Conservation (phyloP, 2,329 filamentous ascomycete genomes). For the Sporothrix brasiliensis region DNA sequence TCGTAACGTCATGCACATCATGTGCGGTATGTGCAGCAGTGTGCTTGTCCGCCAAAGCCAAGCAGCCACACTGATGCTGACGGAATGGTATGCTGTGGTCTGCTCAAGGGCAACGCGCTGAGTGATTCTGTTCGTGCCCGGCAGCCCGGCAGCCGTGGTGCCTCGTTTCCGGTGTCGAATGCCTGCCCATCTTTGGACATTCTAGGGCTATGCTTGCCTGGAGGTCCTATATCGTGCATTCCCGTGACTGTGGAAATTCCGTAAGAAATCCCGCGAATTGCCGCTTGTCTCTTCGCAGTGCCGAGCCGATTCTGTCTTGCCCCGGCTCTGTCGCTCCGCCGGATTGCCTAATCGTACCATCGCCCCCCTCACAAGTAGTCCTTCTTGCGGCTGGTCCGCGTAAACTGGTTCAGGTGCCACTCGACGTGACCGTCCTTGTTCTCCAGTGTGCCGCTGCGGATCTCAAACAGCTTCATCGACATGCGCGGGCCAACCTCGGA, state of each 20-base stretch:
- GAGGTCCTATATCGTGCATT: background rate
- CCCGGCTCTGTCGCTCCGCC: background rate
- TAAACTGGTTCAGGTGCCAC: slow-evolving; percentile 96
- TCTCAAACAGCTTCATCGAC: slow-evolving; percentile 97
- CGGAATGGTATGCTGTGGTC: too few species aligned
- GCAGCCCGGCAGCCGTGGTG: background rate
- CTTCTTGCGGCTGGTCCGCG: slow-evolving; percentile 90
- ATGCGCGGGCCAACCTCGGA: slow-evolving; percentile 90
- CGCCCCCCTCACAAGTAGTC: slow-evolving; percentile 71
- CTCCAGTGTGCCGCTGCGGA: slow-evolving; percentile 85
- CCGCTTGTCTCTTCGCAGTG: slow-evolving; percentile 4
- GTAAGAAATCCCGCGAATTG: slow-evolving; percentile 3
- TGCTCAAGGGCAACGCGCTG: background rate
- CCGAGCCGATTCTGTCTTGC: background rate
- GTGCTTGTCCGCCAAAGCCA: slow-evolving; percentile 4
- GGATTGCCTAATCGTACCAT: too few species aligned
- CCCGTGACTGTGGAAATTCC: background rate
- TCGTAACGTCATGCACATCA: slow-evolving; percentile 2
- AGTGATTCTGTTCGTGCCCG: background rate
- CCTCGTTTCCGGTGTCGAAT: too few species aligned
- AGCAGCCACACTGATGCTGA: background rate
- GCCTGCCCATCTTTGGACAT: too few species aligned
- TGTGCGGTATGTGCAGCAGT: background rate
- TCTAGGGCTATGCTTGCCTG: background rate
- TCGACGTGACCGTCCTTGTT: slow-evolving; percentile 95